Conservation (phyloP, 805 yeast species). For the Cyberlindnera euphorbiae region DNA sequence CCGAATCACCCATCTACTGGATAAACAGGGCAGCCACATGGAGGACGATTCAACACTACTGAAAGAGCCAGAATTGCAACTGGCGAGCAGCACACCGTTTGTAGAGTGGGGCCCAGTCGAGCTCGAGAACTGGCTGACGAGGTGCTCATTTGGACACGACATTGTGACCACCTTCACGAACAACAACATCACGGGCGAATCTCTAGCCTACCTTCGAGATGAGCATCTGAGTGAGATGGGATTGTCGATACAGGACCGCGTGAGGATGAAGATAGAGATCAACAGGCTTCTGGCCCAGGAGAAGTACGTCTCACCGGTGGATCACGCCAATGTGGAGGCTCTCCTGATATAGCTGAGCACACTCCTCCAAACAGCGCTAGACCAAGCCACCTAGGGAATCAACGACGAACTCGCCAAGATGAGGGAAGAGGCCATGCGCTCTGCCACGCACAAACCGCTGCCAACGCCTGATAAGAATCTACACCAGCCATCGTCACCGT, state of each 20-base stretch:
- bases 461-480: conserved; percentile 23
- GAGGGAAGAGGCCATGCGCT: conserved; percentile 16
- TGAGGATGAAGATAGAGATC: conserved; percentile 55
- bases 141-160: conserved; percentile 14
- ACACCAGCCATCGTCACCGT: conserved; percentile 21
- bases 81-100: too few species aligned
- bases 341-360: conserved; percentile 13
- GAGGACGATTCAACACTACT: conserved; percentile 9
- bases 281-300: conserved; percentile 39
- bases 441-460: conserved; percentile 14
- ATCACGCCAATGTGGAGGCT: conserved; percentile 8
- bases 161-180: conserved; percentile 35
- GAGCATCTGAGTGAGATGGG: conserved; percentile 75
- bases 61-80: conserved; percentile 5
- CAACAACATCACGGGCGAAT: conserved; percentile 68
- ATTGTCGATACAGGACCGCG: conserved; percentile 48
- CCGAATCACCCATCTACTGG: too few species aligned
- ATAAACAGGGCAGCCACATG: too few species aligned
- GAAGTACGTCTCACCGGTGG: conserved; percentile 10
- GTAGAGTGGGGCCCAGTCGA: conserved; percentile 23
- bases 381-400: conserved; percentile 4
- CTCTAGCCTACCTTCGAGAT: conserved; percentile 62
- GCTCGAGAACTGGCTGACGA: conserved; percentile 23
- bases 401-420: conserved; percentile 16
- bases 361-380: conserved; percentile 14